Percentiles rank a stretch among this genome's conserved stretches.
Conservation (phyloP, 345 rosid species). For the Psidium guajava region DNA sequence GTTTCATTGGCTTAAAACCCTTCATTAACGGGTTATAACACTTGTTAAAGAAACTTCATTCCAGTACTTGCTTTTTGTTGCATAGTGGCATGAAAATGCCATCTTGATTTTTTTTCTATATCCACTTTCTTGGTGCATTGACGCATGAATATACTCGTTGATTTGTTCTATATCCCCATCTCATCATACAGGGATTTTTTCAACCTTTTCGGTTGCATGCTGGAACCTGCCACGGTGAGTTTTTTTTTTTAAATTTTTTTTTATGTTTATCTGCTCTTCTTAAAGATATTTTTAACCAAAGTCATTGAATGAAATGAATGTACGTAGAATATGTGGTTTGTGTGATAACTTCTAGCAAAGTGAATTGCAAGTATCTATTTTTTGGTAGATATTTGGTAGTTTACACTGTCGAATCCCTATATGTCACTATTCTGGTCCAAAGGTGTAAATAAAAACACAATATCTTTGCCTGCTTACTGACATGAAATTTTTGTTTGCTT, state of each 20-base stretch:
- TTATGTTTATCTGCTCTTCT: background rate
- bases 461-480: background rate
- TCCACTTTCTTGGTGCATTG: background rate
- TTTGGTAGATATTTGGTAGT: background rate
- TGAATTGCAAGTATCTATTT: background rate
- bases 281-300: background rate
- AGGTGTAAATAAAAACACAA: conserved; percentile 1
- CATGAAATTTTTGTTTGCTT: conserved; percentile 2
- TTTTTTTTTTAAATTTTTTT: background rate
- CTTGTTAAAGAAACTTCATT: background rate
- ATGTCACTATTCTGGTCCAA: background rate
- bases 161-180: background rate
- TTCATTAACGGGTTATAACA: background rate
- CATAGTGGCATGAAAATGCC: background rate
- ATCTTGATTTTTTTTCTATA: background rate
- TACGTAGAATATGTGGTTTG: background rate
- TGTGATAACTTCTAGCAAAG: background rate
- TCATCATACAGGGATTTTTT: conserved; percentile 55
- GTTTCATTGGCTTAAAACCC: background rate
- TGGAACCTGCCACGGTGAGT: conserved; percentile 86
- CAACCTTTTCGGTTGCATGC: conserved; percentile 64
- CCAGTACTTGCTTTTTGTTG: background rate
- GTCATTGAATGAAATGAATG: background rate
- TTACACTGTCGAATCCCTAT: background rate
- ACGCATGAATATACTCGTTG: background rate